phyloP scores from a whole-genome alignment of 1,284 basidiomycete genomes.

The Sporisorium exsertum region DNA sequence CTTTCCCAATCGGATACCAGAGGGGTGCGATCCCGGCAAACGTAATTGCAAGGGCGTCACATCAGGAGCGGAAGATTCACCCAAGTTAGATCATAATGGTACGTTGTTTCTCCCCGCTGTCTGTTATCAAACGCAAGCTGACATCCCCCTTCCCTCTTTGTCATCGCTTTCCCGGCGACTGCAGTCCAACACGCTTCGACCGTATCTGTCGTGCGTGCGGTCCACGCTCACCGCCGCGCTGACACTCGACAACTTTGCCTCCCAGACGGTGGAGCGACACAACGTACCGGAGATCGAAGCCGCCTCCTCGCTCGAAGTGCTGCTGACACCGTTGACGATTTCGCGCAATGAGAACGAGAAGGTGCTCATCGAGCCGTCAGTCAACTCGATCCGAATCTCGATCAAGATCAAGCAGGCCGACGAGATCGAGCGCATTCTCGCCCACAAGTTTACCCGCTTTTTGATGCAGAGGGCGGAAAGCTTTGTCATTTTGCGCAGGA shows the following conservation, averaged over 20 bases:
- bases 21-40: no score
- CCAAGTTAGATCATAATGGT: background rate
- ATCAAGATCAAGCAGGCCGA: conserved; percentile 99
- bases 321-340: conserved; percentile 91
- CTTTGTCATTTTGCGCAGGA: conserved; percentile 94
- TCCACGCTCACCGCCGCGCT: conserved; percentile 96
- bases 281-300: conserved; percentile 77
- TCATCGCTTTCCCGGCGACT: background rate
- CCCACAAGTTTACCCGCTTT: conserved; percentile 98
- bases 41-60: no score
- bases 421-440: conserved; percentile 96
- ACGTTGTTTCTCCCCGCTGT: background rate
- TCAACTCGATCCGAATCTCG: conserved; percentile 95
- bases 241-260: conserved; percentile 96
- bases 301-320: conserved; percentile 74
- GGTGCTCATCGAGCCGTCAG: conserved; percentile 93
- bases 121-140: background rate
- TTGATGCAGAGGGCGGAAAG: conserved; percentile 98
- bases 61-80: no score
- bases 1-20: no score
- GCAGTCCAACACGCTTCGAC: conserved; percentile 79
- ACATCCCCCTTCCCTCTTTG: background rate
- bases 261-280: conserved; percentile 76
- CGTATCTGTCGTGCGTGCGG: conserved; percentile 94
- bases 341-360: conserved; percentile 96